phyloP scores from a whole-genome alignment of 2,329 filamentous ascomycete species.

The Seiridium cupressi region DNA sequence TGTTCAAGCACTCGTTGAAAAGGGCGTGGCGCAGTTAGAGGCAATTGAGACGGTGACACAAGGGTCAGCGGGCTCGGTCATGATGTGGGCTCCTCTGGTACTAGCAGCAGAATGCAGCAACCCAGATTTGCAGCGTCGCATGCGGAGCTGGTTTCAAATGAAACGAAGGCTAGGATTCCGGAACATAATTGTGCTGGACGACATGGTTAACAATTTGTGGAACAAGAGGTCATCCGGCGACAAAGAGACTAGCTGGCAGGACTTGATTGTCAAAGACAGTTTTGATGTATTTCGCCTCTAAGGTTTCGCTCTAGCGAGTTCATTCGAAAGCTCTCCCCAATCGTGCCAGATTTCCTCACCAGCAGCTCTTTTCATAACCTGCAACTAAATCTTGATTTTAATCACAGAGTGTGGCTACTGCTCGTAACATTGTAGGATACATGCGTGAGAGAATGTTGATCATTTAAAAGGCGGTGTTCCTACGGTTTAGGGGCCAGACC shows the following conservation, averaged over 20 bases:
- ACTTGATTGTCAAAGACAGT: conserved; percentile 28
- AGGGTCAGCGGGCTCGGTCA: conserved; percentile 28
- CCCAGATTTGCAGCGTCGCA: conserved; percentile 22
- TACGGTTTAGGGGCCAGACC: too few species aligned
- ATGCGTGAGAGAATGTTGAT: too few species aligned
- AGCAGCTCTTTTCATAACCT: too few species aligned
- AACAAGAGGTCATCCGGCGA: conserved; percentile 13
- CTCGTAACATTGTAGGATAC: too few species aligned
- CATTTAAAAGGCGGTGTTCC: too few species aligned
- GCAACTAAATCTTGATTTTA: too few species aligned
- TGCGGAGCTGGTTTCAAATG: conserved; percentile 27
- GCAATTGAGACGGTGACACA: conserved; percentile 25
- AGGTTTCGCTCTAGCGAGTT: neutral
- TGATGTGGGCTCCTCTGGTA: conserved; percentile 34
- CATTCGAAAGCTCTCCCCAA: too few species aligned
- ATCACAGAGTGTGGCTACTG: too few species aligned
- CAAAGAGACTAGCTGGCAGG: conserved; percentile 28
- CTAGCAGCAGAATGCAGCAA: conserved; percentile 31
- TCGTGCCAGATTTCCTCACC: neutral
- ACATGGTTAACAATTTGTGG: conserved; percentile 31
- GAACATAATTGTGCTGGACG: conserved; percentile 28
- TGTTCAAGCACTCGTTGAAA: conserved; percentile 29
- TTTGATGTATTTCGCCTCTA: conserved; percentile 27
- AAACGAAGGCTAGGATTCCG: conserved; percentile 32
- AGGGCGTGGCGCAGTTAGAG: conserved; percentile 28